Conservation (phyloP, 2,329 filamentous ascomycete species). For the Colletotrichum liriopes region DNA sequence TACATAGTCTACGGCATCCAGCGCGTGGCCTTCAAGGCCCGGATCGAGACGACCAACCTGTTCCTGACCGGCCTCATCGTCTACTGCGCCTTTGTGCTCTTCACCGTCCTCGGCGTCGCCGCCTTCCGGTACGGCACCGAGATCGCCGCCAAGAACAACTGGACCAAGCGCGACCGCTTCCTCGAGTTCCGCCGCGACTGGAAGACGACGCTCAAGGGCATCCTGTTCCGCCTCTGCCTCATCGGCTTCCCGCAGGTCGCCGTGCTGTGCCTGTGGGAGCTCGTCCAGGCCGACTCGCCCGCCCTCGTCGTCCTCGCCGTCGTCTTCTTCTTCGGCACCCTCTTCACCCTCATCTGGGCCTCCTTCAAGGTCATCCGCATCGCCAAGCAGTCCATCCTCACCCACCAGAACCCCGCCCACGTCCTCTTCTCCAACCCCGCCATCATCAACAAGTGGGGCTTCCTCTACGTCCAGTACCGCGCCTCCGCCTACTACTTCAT, state of each 20-base stretch:
- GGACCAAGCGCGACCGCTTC: conserved; percentile 89
- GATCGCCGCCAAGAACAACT: conserved; percentile 79
- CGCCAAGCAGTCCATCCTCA: conserved; percentile 87
- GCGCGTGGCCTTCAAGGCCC: conserved; percentile 87
- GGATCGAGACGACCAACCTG: conserved; percentile 91
- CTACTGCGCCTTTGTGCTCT: conserved; percentile 86
- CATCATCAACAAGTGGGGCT: conserved; percentile 97
- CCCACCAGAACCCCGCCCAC: conserved; percentile 98
- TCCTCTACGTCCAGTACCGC: conserved; percentile 97
- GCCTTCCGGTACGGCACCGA: conserved; percentile 88
- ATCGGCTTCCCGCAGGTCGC: conserved; percentile 94
- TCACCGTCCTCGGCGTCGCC: conserved; percentile 81
- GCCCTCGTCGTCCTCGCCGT: conserved; percentile 90
- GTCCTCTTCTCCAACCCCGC: conserved; percentile 96
- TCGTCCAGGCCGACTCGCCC: conserved; percentile 87
- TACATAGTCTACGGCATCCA: conserved; percentile 85
- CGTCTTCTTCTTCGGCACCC: conserved; percentile 89
- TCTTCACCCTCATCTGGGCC: conserved; percentile 85
- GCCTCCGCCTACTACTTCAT: conserved; percentile 97
- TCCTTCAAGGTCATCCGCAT: conserved; percentile 91
- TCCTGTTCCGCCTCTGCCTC: conserved; percentile 90
- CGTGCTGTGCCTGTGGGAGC: conserved; percentile 93
- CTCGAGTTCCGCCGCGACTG: conserved; percentile 95
- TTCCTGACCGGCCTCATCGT: conserved; percentile 94
- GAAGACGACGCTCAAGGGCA: conserved; percentile 93